These are phyloP conservation scores for Colletotrichum sp. DNA, from an alignment of 2,329 filamentous ascomycete species.

Conservation along the genomic window DNA sequence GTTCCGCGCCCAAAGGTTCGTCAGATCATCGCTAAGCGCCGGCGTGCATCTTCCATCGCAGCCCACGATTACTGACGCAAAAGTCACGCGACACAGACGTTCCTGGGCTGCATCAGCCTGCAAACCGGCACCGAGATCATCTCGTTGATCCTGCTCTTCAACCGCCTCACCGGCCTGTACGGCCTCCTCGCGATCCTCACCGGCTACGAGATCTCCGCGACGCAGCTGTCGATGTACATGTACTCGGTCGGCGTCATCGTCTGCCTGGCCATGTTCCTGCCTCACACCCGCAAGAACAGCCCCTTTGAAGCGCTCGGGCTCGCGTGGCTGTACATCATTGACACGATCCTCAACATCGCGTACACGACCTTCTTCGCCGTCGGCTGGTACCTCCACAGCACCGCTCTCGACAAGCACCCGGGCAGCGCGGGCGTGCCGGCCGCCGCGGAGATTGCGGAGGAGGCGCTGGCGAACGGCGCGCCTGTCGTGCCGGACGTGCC, in stretches of 20 bases:
- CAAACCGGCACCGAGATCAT: slow-evolving; percentile 88
- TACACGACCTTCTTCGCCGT: slow-evolving; percentile 85
- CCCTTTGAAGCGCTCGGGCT: slow-evolving; percentile 82
- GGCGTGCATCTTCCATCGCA: background rate
- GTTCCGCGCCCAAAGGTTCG: slow-evolving; percentile 33
- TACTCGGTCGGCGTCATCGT: slow-evolving; percentile 79
- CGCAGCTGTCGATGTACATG: slow-evolving; percentile 90
- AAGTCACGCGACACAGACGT: slow-evolving; percentile 66
- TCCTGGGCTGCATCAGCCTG: slow-evolving; percentile 85
- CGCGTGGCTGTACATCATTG: slow-evolving; percentile 84
- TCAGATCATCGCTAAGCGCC: background rate
- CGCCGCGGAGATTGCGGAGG: slow-evolving; percentile 11
- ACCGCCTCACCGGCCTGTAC: slow-evolving; percentile 91
- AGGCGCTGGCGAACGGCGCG: slow-evolving; percentile 17
- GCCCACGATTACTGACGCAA: background rate
- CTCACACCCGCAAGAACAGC: slow-evolving; percentile 79
- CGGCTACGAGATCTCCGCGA: slow-evolving; percentile 79
- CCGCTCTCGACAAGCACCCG: slow-evolving; percentile 32
- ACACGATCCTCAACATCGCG: slow-evolving; percentile 79
- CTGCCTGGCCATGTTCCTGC: slow-evolving; percentile 72
- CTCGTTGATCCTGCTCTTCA: slow-evolving; percentile 81
- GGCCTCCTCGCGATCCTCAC: slow-evolving; percentile 88
- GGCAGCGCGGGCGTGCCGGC: slow-evolving; percentile 17
- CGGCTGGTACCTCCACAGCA: slow-evolving; percentile 80
- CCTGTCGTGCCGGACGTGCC: slow-evolving; percentile 21